Evolutionary conservation across 805 yeast species (phyloP).

Genomic region (Wickerhamomyces queroliae): DNA sequence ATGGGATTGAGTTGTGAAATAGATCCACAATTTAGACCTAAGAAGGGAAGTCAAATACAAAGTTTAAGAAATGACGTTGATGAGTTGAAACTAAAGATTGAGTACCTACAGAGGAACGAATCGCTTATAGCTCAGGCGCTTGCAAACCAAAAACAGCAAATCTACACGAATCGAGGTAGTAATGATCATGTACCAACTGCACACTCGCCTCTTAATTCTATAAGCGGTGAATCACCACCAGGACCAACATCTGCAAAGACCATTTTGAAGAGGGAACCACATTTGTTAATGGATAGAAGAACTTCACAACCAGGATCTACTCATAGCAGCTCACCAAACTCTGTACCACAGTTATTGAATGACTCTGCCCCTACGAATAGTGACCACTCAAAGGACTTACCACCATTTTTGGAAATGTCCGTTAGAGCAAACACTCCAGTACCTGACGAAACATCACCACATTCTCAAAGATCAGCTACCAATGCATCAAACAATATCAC

Average conservation of each 20-base stretch:
- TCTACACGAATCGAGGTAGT: no score
- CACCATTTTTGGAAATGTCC: conserved; percentile 38
- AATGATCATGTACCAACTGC: conserved; percentile 15
- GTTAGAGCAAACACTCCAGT: conserved; percentile 29
- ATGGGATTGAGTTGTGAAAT: conserved; percentile 80
- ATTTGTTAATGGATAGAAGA: conserved; percentile 30
- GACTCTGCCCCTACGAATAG: conserved; percentile 37
- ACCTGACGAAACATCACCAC: conserved; percentile 13
- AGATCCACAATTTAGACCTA: conserved; percentile 87
- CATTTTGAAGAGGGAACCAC: conserved; percentile 38
- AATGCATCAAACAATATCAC: conserved; percentile 31
- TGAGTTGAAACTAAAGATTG: conserved; percentile 68
- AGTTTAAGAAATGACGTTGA: conserved; percentile 79
- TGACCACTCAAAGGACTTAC: conserved; percentile 27
- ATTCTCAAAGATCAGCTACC: conserved; percentile 17
- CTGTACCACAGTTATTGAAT: conserved; percentile 31
- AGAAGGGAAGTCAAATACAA: conserved; percentile 87
- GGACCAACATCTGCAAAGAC: conserved; percentile 34
- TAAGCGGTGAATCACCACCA: conserved; percentile 7
- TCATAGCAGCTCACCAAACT: conserved; percentile 17
- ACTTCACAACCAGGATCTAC: conserved; percentile 16
- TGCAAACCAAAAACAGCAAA: conserved; percentile 19
- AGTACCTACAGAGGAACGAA: conserved; percentile 60
- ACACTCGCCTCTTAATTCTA: conserved; percentile 15
- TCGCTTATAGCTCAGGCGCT: conserved; percentile 60